Base-by-base conservation (phyloP, 176 grass and related monocot genomes). In the bread wheat (Triticum aestivum) region DNA sequence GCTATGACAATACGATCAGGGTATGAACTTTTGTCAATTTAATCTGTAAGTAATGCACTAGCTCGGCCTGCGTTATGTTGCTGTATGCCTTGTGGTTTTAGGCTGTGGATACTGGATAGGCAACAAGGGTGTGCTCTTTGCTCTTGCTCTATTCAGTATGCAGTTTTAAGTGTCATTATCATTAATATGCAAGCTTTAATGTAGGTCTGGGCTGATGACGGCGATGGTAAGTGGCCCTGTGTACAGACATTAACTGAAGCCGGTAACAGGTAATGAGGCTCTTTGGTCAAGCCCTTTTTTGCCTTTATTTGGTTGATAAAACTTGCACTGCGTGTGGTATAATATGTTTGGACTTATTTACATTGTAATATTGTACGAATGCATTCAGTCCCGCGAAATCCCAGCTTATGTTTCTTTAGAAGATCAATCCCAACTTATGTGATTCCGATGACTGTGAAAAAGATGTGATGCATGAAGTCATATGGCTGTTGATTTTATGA, bases 1-100 rank as follows among this genome's bases (percentile, higher is more conserved):
- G 96, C 85, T 98, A 98, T n/a, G 96, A 96, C 78, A 98, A 96
- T 79, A 69, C 88, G 5, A 89, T 98, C 76, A 94, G 90, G 87
- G 96, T 96, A 91, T 29, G 24, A 27, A 12, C 59, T 49, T 41
- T 35, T 49, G 15, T 39, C 47, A 52, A 37, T 24, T 44, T 9
- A n/a, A 61, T 20, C 21, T 20, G 18, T 59, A 26, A 58, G 17
- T 58, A 59, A 44, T 80, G 33, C 15, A 7, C 73, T 37, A 18
- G 15, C 30, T 61, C 59, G 14, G 44, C 3, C 23, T 8, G 4
- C 2, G 3, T n/a, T 41, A 17, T 8, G 42, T 18, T 44, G 45
- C 49, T 87, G 45, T 49, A 49, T 14, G 23, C 8, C 52, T 49
- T 87, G 58, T 21, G 21, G 30, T 42, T 89, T 51, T 20, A 39